Evolutionary conservation across 306 rosid genomes (phyloP), one percentile per base, ranked within the genome.

Genomic region (Ammopiptanthus mongolicus): DNA sequence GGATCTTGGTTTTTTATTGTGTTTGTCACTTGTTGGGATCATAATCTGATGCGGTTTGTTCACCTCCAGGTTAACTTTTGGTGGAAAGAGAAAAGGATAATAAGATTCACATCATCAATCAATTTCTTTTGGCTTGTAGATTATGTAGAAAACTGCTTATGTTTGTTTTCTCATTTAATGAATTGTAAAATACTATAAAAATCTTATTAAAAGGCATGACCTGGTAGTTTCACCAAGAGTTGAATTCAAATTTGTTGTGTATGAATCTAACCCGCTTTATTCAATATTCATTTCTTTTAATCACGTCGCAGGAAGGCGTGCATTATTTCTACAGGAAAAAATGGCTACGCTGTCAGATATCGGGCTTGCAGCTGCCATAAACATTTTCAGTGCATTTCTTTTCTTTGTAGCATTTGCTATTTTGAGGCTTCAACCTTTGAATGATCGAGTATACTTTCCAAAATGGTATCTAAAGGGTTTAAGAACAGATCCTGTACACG

Each of bases 391-490:
- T 8, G 93, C 97, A 48, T 34, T 92, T 36, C 11, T 90, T n/a
- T 92, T 92, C 86, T 68, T 92, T 19, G 0, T 92, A 29, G 85
- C 82, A 25, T 92, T 92, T 76, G 93, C 96, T 31, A n/a, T 92
- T 68, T 83, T 92, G 75, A 88, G 97, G 97, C 96, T 92, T 71
- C 97, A 92, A 66, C 97, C 97, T 52, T 81, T 88, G 78, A 92
- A 92, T 74, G 97, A 92, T 58, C 82, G 96, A 51, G 97, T 92
- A 6, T 92, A 92, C 88, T 92, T 92, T 73, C 91, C 96, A 10
- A 92, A 92, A 79, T 92, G 96, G 97, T 86, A 92, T 69, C 51
- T 92, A 1, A 89, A 85, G 81, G 92, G 90, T 46, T 42, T 88
- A 47, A 88, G 97, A 75, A 82, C 86, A 62, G 92, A 92, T 80